Percentiles rank a stretch among this genome's conserved stretches.
Conservation (phyloP, 768 basidiomycete genomes). For the Stropharia rugosoannulata region DNA sequence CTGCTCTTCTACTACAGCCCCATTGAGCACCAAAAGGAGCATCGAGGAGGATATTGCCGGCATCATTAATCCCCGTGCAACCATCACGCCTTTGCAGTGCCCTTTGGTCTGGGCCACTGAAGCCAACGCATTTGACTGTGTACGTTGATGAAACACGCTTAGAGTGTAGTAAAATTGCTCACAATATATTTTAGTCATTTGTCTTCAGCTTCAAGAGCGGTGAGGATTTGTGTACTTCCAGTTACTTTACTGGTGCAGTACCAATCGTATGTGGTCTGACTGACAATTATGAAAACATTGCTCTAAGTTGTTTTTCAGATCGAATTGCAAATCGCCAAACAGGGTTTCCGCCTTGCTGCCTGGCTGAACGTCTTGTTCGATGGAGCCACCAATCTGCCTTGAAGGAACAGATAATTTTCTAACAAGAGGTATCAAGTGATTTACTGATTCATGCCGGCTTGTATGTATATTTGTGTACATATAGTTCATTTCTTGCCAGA, state of each 20-base stretch:
- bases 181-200: conserved; percentile 28
- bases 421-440: background rate
- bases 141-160: conserved; percentile 10
- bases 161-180: background rate
- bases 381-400: conserved; percentile 34
- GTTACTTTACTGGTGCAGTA: conserved; percentile 33
- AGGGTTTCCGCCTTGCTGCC: conserved; percentile 47
- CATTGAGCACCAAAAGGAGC: conserved; percentile 21
- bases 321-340: conserved; percentile 45
- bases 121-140: conserved; percentile 44
- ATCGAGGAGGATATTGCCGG: conserved; percentile 31
- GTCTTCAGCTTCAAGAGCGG: conserved; percentile 41
- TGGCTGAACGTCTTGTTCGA: conserved; percentile 52
- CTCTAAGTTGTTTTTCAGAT: conserved; percentile 26
- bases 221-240: conserved; percentile 44
- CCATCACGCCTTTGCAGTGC: conserved; percentile 40
- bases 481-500: too few relatives aligned
- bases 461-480: too few relatives aligned
- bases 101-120: conserved; percentile 49
- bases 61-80: conserved; percentile 24
- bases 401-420: conserved; percentile 9
- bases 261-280: conserved; percentile 25
- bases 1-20: conserved; percentile 36
- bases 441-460: background rate
- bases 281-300: background rate